Base-by-base conservation (phyloP, 2,329 filamentous ascomycete species). In the Biscogniauxia marginata region DNA sequence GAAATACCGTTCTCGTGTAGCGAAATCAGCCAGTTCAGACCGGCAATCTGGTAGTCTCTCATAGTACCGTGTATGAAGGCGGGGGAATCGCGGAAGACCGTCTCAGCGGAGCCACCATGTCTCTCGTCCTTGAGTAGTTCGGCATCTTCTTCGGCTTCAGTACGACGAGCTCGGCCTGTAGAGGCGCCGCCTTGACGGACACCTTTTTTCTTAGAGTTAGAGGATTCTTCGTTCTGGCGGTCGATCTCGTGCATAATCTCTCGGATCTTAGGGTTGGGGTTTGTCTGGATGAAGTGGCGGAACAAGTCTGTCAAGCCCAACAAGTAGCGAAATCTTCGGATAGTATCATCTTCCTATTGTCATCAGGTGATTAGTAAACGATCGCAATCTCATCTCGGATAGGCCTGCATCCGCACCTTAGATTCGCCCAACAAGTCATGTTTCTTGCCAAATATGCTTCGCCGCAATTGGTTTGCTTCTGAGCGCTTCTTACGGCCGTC, bases 1-100 rank as follows among this genome's bases (percentile, higher is more conserved):
- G 93, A 98, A 64, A 99, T 99, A 78, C 95, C 95, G 68, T 99
- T 99, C 74, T 99, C 95, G 68, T 99, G 95, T 5, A 99, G 82
- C 11, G 93, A 98, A 65, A 99, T 92, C 47, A 99, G 83, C 95
- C 95, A 99, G 74, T 99, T 99, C 64, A 99, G 80, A 63, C 95
- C 95, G 30, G 91, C 90, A 65, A 99, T 81, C 73, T 99, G 95
- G 75, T 99, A 99, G 73, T 99, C 95, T 70, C 95, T 87, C 91
- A 99, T 97, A 55, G 84, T 79, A 46, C 95, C 89, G 16, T 96
- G 77, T 61, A 99, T 87, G 71, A 90, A 99, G n/a, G 87, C 75
- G 11, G 95, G 95, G 2, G 93, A 98, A 59, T 98, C 95, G 59
- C 93, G 86, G 75, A 99, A 99, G 34, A 96, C 87, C 0, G 90